Percentiles rank a stretch among this genome's conserved stretches.
These are phyloP conservation scores for Aciculosporium take DNA, from an alignment of 2,329 filamentous ascomycete genomes.

Conservation along the genomic window DNA sequence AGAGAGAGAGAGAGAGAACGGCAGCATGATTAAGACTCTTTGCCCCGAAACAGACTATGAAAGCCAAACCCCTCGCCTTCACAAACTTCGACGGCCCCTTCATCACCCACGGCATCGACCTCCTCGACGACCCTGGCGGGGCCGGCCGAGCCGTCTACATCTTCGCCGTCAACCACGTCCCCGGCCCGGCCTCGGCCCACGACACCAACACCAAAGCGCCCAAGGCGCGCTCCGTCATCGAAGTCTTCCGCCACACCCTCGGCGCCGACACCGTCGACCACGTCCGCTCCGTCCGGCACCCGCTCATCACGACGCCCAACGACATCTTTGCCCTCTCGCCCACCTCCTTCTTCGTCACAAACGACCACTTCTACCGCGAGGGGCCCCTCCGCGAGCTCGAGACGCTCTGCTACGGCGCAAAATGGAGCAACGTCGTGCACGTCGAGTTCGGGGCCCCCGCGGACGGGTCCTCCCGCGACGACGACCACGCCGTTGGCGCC, in stretches of 20 bases:
- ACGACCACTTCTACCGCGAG: constrained; percentile 41
- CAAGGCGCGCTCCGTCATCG: constrained; percentile 37
- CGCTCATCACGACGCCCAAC: constrained; percentile 42
- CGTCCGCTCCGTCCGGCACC: constrained; percentile 38
- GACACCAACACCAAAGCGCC: constrained; percentile 13
- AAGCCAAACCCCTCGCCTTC: constrained; percentile 29
- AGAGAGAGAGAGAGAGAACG: neutral
- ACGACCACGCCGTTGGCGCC: constrained; percentile 24
- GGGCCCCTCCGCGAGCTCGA: constrained; percentile 34
- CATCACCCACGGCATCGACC: constrained; percentile 45
- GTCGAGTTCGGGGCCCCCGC: constrained; percentile 21
- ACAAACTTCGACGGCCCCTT: constrained; percentile 39
- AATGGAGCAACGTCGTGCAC: constrained; percentile 36
- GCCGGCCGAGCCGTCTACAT: constrained; percentile 36
- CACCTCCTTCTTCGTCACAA: constrained; percentile 41
- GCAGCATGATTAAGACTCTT: neutral
- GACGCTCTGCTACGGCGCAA: constrained; percentile 23
- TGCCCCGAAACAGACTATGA: constrained; percentile 13
- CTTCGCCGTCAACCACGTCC: constrained; percentile 45
- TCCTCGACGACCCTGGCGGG: constrained; percentile 33
- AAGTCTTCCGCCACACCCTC: constrained; percentile 41
- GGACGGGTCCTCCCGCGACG: constrained; percentile 9
- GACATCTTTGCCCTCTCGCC: constrained; percentile 37
- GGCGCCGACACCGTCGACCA: constrained; percentile 27
- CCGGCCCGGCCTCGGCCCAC: constrained; percentile 27